Evolutionary conservation across 768 basidiomycete genomes (phyloP), one percentile per base, ranked within the genome.

Genomic region (Pulveroboletus sp.): DNA sequence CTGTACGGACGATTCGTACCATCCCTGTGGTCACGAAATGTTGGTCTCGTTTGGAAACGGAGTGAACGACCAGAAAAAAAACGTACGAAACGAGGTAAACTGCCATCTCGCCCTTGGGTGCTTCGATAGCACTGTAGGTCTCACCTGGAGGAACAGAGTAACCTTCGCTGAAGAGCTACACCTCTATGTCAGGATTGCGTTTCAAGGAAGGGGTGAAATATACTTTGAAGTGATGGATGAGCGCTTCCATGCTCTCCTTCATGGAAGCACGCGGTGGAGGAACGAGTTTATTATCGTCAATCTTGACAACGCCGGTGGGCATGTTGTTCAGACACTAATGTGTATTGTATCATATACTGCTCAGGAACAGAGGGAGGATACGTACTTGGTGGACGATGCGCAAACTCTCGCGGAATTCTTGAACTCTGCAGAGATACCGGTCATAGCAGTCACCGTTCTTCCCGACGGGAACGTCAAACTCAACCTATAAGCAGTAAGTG

Each of bases 221-320:
- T 51, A 81, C 90, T 77, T 99, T 99, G 78, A 99, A 97, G 75
- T 98, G 95, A 67, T 99, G 95, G 58, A 99, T 97, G 48, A 97
- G 79, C 6, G 87, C 83, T 71, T 97, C 94, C 94, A 97, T 97
- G 70, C 85, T 91, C 75, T 99, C 97, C 73, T 99, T 99, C 97
- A 99, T 99, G 47, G 86, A 85, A 1, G 95, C 94, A 49, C 95
- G 85, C 13, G 95, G 94, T 24, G 95, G 95, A 20, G 97, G 93
- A 1, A 90, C 90, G 50, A 98, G 83, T 72, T 99, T 99, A 73
- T 97, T 89, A 72, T 98, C 95, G 64, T 99, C 95, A 23, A 97
- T 82, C 71, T 94, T 97, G 73, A 94, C 69, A 24, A 80, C 91
- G 31, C 97, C 97, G 12, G 84, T 75, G 0, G 95, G 89, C 74